These are phyloP conservation scores for Fusarium staphyleae DNA, from an alignment of 2,329 filamentous ascomycete genomes.

Conservation along the genomic window DNA sequence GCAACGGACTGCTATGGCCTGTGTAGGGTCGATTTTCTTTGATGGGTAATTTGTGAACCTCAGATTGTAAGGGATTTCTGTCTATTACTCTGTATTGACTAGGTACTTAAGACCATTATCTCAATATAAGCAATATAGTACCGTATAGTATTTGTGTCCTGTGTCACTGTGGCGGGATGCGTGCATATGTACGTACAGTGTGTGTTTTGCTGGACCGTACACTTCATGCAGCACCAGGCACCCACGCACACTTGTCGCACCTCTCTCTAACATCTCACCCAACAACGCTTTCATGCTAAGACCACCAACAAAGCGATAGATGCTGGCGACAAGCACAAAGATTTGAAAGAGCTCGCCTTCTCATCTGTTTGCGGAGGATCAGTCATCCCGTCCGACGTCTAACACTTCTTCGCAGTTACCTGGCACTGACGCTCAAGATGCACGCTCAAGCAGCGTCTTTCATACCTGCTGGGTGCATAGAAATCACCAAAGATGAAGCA, in stretches of 20 bases:
- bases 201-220: not conserved
- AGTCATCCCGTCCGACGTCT: not conserved
- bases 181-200: not conserved
- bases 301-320: too few species aligned
- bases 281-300: too few species aligned
- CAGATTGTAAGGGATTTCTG: too few species aligned
- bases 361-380: not conserved
- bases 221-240: not conserved
- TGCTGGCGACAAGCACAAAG: too few species aligned
- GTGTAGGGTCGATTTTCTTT: too few species aligned
- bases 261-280: not conserved
- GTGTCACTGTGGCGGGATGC: too few species aligned
- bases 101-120: too few species aligned
- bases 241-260: not conserved
- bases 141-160: too few species aligned
- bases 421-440: conserved; percentile 19
- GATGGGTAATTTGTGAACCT: too few species aligned
- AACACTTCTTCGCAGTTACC: not conserved
- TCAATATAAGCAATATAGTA: too few species aligned
- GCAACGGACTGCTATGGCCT: too few species aligned
- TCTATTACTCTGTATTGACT: too few species aligned
- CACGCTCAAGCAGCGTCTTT: conserved; percentile 38
- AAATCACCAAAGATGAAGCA: conserved; percentile 38
- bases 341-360: not conserved
- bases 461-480: conserved; percentile 53